phyloP scores from a whole-genome alignment of 352 stramenopile species.

The Phytophthora cactorum region DNA sequence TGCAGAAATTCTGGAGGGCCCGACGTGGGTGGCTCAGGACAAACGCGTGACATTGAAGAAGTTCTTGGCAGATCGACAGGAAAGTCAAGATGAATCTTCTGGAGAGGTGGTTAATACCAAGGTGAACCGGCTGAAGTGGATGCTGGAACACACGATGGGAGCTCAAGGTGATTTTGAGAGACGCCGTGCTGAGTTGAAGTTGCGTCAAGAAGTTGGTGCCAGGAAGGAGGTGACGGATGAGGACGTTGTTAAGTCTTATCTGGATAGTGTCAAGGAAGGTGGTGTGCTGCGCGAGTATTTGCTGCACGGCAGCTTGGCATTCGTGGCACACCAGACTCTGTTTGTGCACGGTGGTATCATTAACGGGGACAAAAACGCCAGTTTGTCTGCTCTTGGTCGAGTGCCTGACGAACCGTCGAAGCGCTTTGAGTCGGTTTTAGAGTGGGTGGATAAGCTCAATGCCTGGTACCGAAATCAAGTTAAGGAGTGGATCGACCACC shows the following conservation, averaged over 20 bases:
- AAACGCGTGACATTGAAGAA: slow-evolving; percentile 60
- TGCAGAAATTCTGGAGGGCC: slow-evolving; percentile 74
- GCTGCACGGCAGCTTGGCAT: slow-evolving; percentile 76
- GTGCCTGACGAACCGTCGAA: slow-evolving; percentile 61
- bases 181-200: slow-evolving; percentile 75
- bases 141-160: slow-evolving; percentile 92
- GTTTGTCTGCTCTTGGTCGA: slow-evolving; percentile 65
- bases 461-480: slow-evolving; percentile 81
- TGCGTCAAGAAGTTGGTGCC: slow-evolving; percentile 11
- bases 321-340: slow-evolving; percentile 85
- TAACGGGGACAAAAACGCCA: slow-evolving; percentile 38
- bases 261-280: slow-evolving; percentile 67
- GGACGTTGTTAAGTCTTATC: slow-evolving; percentile 81
- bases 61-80: slow-evolving; percentile 48
- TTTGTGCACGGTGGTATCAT: slow-evolving; percentile 94
- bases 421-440: slow-evolving; percentile 42
- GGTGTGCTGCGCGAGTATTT: slow-evolving; percentile 91
- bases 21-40: slow-evolving; percentile 64
- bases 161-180: slow-evolving; percentile 91
- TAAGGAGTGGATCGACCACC: slow-evolving; percentile 76
- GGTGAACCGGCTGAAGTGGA: slow-evolving; percentile 88
- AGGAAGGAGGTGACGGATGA: slow-evolving; percentile 66
- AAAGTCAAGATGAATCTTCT: not conserved
- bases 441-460: slow-evolving; percentile 84
- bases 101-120: slow-evolving; percentile 62